These are phyloP conservation scores for Sodiomyces alkalinus DNA, from an alignment of 2,329 filamentous ascomycete species.

Conservation along the genomic window DNA sequence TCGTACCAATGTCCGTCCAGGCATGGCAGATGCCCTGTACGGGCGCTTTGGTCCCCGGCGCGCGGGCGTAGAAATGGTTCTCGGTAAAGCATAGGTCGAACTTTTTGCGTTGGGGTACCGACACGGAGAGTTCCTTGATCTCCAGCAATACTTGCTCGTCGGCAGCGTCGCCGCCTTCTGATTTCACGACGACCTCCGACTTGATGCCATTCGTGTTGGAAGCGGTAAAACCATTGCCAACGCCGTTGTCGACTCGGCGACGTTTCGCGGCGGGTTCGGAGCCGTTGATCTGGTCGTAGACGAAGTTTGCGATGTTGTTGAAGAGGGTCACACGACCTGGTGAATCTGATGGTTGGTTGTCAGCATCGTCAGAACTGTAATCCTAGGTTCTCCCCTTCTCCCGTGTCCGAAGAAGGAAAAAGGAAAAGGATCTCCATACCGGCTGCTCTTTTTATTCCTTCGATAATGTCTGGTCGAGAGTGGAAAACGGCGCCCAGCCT, in stretches of 20 bases:
- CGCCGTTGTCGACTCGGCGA: constrained; percentile 31
- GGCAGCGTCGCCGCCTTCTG: constrained; percentile 26
- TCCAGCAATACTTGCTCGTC: constrained; percentile 39
- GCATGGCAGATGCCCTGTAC: constrained; percentile 39
- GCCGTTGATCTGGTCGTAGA: constrained; percentile 28
- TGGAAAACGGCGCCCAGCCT: constrained; percentile 36
- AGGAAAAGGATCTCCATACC: constrained; percentile 21
- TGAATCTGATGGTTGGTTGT: constrained; percentile 25
- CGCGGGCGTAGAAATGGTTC: constrained; percentile 41
- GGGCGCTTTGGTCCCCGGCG: constrained; percentile 33
- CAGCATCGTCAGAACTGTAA: background rate
- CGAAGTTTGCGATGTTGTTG: constrained; percentile 37
- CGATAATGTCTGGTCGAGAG: constrained; percentile 39
- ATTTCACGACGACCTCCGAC: no score
- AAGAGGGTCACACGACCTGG: constrained; percentile 35
- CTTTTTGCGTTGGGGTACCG: constrained; percentile 53
- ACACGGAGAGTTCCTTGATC: constrained; percentile 52
- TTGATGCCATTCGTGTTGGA: constrained; percentile 10
- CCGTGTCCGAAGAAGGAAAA: background rate
- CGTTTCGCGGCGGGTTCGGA: constrained; percentile 35
- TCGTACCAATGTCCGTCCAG: constrained; percentile 46
- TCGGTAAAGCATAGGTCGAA: constrained; percentile 48
- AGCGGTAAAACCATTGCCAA: constrained; percentile 11
- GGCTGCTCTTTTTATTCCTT: constrained; percentile 35
- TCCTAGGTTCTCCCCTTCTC: no score